Conservation (phyloP, 1,284 basidiomycete species). For the Chalciporus sp. region DNA sequence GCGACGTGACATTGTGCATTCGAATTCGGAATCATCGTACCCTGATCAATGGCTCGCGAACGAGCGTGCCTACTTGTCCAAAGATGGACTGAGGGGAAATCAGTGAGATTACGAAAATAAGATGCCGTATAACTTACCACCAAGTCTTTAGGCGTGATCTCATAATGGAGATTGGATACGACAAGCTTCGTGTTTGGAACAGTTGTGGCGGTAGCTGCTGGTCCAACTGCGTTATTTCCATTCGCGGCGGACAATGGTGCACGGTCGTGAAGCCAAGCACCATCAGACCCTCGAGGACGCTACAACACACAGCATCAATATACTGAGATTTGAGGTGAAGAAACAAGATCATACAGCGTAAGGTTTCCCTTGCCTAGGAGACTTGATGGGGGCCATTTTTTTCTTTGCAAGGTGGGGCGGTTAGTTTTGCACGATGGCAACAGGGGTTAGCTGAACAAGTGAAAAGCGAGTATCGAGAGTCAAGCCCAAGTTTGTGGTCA, state of each 20-base stretch:
- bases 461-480: neutral
- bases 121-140: conserved; percentile 55
- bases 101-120: neutral
- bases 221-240: conserved; percentile 24
- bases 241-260: conserved; percentile 48
- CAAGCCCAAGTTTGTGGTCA: neutral
- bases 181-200: conserved; percentile 65
- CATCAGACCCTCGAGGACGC: conserved; percentile 46
- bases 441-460: neutral
- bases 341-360: conserved; percentile 22
- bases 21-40: conserved; percentile 80
- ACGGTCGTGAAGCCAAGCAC: conserved; percentile 75
- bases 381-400: conserved; percentile 26
- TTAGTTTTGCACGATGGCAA: neutral
- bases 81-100: conserved; percentile 73
- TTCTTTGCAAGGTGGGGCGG: neutral
- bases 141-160: conserved; percentile 87
- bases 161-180: conserved; percentile 92
- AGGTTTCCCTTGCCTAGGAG: conserved; percentile 30
- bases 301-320: conserved; percentile 8
- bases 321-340: neutral
- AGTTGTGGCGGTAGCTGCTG: conserved; percentile 30
- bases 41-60: conserved; percentile 91
- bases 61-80: conserved; percentile 88
- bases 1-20: conserved; percentile 45